A percentile compares a stretch with the other conserved stretches of the same genome.
phyloP scores from a whole-genome alignment of 345 rosid species.

The Xanthoceras sorbifolium region DNA sequence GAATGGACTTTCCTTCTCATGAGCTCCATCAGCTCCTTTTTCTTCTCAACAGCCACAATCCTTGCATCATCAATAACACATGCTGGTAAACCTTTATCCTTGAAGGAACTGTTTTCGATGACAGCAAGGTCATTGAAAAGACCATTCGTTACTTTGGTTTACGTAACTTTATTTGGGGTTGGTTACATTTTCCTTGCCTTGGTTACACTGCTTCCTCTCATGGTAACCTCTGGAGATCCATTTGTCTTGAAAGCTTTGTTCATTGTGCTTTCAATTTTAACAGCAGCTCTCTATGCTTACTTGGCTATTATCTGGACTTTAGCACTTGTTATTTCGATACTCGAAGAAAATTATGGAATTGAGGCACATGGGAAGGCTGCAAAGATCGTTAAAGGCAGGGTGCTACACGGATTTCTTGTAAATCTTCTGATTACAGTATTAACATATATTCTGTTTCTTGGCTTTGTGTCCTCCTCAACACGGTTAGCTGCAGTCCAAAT shows the following conservation, averaged over 20 bases:
- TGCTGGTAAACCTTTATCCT: slow-evolving; percentile 24
- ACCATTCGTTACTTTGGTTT: slow-evolving; percentile 45
- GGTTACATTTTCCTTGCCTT: slow-evolving; percentile 34
- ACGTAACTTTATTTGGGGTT: slow-evolving; percentile 26
- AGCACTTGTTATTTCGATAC: slow-evolving; percentile 47
- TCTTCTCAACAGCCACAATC: slow-evolving; percentile 33
- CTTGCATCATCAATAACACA: slow-evolving; percentile 38
- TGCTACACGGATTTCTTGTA: slow-evolving; percentile 39
- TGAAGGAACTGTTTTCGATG: slow-evolving; percentile 25
- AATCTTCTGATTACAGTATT: slow-evolving; percentile 31
- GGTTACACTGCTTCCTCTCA: slow-evolving; percentile 17
- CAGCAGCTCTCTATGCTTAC: slow-evolving; percentile 28
- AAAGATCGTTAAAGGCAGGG: slow-evolving; percentile 27
- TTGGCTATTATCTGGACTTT: slow-evolving; percentile 47
- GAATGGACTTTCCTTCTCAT: slow-evolving; percentile 25
- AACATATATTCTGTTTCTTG: not conserved
- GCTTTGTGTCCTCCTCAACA: not conserved
- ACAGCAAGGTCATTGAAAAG: slow-evolving; percentile 38
- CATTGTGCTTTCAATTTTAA: slow-evolving; percentile 3
- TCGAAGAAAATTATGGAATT: slow-evolving; percentile 48
- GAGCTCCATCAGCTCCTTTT: slow-evolving; percentile 20
- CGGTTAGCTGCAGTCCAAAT: not conserved
- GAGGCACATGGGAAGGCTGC: slow-evolving; percentile 60
- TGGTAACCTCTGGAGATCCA: slow-evolving; percentile 9
- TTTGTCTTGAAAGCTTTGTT: not conserved